Evolutionary conservation across 2,329 filamentous ascomycete genomes (phyloP), one percentile per base, ranked within the genome.

Genomic region (Fusarium ambrosium): DNA sequence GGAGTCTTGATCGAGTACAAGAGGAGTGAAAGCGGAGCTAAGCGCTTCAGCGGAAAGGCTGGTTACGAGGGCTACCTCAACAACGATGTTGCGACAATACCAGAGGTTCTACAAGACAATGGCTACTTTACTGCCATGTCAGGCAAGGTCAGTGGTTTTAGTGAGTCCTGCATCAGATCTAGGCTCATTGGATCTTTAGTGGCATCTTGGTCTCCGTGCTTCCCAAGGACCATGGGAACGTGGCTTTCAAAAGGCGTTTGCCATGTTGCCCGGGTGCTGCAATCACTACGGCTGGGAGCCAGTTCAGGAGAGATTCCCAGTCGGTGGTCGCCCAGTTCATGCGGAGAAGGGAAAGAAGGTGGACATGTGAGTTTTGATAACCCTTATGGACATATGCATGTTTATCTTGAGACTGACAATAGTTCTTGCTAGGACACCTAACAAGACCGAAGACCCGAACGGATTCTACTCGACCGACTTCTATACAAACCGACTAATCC

Each of bases 181-280:
- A 1, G 13, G 18, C 51, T 56, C 6, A 56, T 32, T 20, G 3
- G 2, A 84, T 89, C 18, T 56, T 55, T 32, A 55, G 67, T 60
- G 56, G 48, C 67, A 62, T 20, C 29, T 68, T 16, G 66, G 66
- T 18, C 22, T 64, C 14, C 37, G 66, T 27, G 66, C 66, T 24
- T 53, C 64, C 13, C 64, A 67, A 29, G 66, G 61, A 3, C 63
- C 67, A 20, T 66, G 62, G 58, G 41, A 45, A 13, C 67, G 67
- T 18, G 90, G 90, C 0, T 92, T 92, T 73, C 87, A 90, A 67
- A 86, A 86, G 37, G 88, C 87, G 24, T 88, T 92, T 65, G 89
- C 89, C 3, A 87, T 90, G 75, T 82, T 92, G 4, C 89, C 90
- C 0, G 90, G 88, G 2, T 90, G 89, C 78, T 88, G 86, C 55